Evolutionary conservation across 768 basidiomycete species (phyloP).

Genomic region (Lactarius psammicola): DNA sequence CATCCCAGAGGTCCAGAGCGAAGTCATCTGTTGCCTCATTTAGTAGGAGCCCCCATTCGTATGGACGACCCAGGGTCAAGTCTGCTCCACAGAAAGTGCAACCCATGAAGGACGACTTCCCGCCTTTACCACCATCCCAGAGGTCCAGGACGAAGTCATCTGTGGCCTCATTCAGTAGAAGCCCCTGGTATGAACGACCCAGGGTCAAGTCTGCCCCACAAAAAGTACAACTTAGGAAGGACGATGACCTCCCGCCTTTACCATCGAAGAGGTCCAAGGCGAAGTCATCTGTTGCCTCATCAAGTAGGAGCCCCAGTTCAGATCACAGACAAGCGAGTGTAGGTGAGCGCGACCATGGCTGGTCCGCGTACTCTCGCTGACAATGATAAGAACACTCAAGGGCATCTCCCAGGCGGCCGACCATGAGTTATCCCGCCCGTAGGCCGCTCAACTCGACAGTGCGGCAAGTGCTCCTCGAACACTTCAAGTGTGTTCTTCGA

Average conservation of each 20-base stretch:
- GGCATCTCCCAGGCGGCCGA: neutral
- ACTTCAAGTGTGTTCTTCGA: constrained; percentile 5
- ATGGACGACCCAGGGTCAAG: too few species aligned
- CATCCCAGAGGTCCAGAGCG: neutral
- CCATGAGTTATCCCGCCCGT: too few species aligned
- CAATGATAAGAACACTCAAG: neutral
- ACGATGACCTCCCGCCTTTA: too few species aligned
- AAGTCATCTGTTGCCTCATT: neutral
- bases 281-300: too few species aligned
- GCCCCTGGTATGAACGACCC: too few species aligned
- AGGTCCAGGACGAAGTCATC: neutral
- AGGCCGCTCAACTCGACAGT: neutral
- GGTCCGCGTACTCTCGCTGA: neutral
- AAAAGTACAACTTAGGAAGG: too few species aligned
- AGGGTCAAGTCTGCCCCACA: too few species aligned
- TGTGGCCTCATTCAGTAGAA: neutral
- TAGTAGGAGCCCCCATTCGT: neutral
- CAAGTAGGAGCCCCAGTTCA: too few species aligned
- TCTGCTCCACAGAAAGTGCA: neutral
- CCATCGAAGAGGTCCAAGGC: too few species aligned
- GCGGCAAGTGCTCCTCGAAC: neutral
- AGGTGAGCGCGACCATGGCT: neutral
- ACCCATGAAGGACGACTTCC: neutral
- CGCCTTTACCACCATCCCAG: too few species aligned
- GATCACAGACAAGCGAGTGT: neutral